phyloP scores from a whole-genome alignment of 139 green algal species.

The Haematococcus sp. region DNA sequence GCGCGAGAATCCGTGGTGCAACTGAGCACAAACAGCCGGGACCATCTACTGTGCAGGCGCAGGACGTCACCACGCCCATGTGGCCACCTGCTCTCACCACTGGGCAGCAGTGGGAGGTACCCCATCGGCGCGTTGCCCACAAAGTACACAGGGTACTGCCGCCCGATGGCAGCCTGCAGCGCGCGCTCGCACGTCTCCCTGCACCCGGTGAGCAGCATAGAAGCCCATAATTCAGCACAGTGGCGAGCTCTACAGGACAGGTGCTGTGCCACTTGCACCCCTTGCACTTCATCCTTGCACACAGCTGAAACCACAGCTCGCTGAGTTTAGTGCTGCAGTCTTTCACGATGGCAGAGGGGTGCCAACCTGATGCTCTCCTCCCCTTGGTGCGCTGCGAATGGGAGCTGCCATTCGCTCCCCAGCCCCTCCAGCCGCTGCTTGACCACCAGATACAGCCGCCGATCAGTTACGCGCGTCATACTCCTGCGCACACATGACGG shows the following conservation, averaged over 20 bases:
- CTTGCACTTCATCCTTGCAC: too few relatives aligned
- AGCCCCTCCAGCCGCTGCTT: neutral
- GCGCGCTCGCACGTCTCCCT: constrained; percentile 34
- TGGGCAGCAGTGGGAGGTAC: constrained; percentile 6
- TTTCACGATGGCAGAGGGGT: neutral
- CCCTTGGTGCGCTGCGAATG: constrained; percentile 3
- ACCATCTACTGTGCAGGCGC: too few relatives aligned
- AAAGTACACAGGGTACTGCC: constrained; percentile 30
- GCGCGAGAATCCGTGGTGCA: too few relatives aligned
- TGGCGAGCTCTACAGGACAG: too few relatives aligned
- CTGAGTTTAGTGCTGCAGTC: too few relatives aligned
- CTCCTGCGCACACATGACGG: constrained; percentile 16
- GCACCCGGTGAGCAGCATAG: neutral
- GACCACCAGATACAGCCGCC: constrained; percentile 36
- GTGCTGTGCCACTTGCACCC: too few relatives aligned
- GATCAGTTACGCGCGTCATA: constrained; percentile 22
- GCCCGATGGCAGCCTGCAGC: constrained; percentile 14
- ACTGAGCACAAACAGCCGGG: too few relatives aligned
- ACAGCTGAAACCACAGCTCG: neutral
- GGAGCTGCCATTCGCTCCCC: constrained; percentile 22
- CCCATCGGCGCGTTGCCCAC: constrained; percentile 40
- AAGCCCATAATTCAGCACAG: too few relatives aligned
- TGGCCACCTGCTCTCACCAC: neutral
- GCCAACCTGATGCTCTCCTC: constrained; percentile 30
- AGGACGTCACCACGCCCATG: too few relatives aligned